Percentiles rank a stretch among this genome's conserved stretches.
phyloP scores from a whole-genome alignment of 2,329 filamentous ascomycete genomes.

The Fusarium citri region DNA sequence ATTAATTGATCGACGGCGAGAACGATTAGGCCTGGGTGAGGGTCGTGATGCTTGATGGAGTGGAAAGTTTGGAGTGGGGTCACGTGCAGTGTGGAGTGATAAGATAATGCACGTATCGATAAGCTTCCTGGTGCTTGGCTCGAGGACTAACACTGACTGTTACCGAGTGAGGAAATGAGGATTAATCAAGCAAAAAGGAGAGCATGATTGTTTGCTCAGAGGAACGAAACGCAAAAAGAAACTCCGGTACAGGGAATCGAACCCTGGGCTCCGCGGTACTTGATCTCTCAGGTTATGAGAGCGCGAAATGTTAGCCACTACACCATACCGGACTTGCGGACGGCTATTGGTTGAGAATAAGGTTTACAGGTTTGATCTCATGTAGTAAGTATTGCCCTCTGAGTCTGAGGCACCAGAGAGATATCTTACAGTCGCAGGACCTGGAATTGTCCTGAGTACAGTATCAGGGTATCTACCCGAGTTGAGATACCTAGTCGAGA shows the following conservation, averaged over 20 bases:
- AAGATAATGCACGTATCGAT: slow-evolving; percentile 1
- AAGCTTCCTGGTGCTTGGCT: neutral
- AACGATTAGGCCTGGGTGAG: slow-evolving; percentile 1
- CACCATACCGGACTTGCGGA: slow-evolving; percentile 52
- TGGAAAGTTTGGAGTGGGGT: slow-evolving; percentile 40
- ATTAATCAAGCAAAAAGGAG: neutral
- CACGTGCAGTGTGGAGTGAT: slow-evolving; percentile 39
- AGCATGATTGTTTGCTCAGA: neutral
- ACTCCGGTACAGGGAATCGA: slow-evolving; percentile 47
- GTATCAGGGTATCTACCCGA: neutral
- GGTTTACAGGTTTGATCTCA: rapidly evolving
- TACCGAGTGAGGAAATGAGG: neutral
- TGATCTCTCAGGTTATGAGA: slow-evolving; percentile 42
- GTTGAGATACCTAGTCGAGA: neutral
- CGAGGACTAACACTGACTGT: too few species aligned
- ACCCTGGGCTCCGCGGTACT: slow-evolving; percentile 45
- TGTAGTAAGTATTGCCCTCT: neutral
- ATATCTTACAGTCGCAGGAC: too few species aligned
- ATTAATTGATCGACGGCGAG: neutral
- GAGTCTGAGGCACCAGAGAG: too few species aligned
- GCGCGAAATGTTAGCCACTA: slow-evolving; percentile 52
- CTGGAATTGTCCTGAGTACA: too few species aligned
- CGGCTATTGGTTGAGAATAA: neutral
- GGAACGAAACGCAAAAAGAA: neutral
- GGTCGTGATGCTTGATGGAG: slow-evolving; percentile 21